Evolutionary conservation across 2,329 filamentous ascomycete species (phyloP).

Genomic region (Alternaria metachromatica): DNA sequence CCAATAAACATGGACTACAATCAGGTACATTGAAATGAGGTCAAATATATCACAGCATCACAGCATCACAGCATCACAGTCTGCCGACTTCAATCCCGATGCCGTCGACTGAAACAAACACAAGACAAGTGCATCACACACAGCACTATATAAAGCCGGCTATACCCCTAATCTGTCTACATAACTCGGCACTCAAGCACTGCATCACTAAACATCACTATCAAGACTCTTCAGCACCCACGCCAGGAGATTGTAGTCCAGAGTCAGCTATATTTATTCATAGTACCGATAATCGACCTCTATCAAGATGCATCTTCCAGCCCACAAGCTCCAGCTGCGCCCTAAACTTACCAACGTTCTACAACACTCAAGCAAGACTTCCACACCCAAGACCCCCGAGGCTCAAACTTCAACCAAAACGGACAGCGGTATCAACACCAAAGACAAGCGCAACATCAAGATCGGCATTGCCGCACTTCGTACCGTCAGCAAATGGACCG

Average conservation of each 20-base stretch:
- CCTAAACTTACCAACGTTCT: neutral
- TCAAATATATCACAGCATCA: no score
- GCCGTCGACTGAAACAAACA: neutral
- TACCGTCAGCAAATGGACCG: constrained; percentile 5
- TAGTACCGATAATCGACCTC: neutral
- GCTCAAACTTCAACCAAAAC: neutral
- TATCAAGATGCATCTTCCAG: neutral
- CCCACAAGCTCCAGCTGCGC: neutral
- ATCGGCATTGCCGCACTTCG: neutral
- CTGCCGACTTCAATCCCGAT: neutral
- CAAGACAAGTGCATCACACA: neutral
- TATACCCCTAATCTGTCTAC: neutral
- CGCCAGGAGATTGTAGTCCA: neutral
- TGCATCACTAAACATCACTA: neutral
- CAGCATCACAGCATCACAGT: neutral
- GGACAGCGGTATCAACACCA: neutral
- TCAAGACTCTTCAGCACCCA: neutral
- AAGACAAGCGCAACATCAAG: constrained; percentile 1
- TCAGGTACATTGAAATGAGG: no score
- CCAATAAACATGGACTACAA: no score
- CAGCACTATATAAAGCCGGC: neutral
- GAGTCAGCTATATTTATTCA: neutral
- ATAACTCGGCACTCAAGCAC: neutral
- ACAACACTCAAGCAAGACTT: neutral
- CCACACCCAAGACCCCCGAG: neutral